phyloP scores from a whole-genome alignment of 148 eudicot genomes.

The Spergularia marina region DNA sequence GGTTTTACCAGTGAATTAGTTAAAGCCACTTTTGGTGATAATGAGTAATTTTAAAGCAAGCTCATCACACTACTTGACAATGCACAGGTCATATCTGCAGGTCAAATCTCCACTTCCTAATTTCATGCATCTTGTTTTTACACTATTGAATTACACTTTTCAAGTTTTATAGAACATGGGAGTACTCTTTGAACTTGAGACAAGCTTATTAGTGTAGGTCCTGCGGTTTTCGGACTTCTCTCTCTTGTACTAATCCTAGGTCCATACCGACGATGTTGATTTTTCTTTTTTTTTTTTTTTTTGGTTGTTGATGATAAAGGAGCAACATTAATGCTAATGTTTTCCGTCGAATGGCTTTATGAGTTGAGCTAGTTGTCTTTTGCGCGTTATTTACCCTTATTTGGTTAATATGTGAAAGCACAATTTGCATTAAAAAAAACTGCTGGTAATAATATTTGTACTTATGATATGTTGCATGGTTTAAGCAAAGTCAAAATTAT shows the following conservation, averaged over 20 bases:
- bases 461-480: background rate
- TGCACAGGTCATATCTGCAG: slow-evolving; percentile 21
- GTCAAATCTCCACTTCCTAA: slow-evolving; percentile 9
- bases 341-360: background rate
- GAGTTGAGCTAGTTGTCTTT: background rate
- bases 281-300: too few relatives aligned
- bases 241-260: too few relatives aligned
- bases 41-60: slow-evolving; percentile 50
- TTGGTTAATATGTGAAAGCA: background rate
- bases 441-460: background rate
- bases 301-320: too few relatives aligned
- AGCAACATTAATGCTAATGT: too few relatives aligned
- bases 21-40: slow-evolving; percentile 40
- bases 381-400: background rate
- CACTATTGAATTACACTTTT: background rate
- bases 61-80: slow-evolving; percentile 15
- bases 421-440: background rate
- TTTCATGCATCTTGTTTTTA: background rate
- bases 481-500: background rate
- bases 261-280: background rate
- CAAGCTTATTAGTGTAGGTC: too few relatives aligned
- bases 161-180: too few relatives aligned
- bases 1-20: slow-evolving; percentile 37
- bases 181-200: too few relatives aligned
- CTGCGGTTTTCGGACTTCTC: too few relatives aligned